These are phyloP conservation scores for Fusarium falciforme DNA, from an alignment of 2,329 filamentous ascomycete genomes.

Conservation along the genomic window DNA sequence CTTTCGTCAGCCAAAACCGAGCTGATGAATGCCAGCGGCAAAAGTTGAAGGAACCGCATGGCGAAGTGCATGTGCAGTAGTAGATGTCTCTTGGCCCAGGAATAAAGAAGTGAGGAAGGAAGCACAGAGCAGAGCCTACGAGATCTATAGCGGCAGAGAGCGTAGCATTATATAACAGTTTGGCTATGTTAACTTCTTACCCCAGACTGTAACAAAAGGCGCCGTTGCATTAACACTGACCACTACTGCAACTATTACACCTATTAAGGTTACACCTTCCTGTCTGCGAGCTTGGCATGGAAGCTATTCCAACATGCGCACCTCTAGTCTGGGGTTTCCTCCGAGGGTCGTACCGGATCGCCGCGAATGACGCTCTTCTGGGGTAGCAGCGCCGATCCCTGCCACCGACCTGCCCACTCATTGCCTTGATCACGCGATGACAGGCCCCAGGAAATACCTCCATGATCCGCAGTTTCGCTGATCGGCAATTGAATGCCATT, in stretches of 20 bases:
- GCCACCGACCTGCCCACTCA: not conserved
- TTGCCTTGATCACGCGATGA: not conserved
- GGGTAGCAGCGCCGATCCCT: conserved; percentile 18
- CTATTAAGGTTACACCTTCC: not conserved
- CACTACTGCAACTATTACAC: not conserved
- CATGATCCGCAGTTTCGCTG: conserved; percentile 15
- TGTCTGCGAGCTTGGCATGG: not conserved
- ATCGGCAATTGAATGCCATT: conserved; percentile 3
- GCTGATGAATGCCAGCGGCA: conserved; percentile 9
- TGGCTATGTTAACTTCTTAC: not conserved
- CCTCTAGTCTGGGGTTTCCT: not conserved
- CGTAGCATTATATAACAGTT: not conserved
- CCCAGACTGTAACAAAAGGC: not conserved
- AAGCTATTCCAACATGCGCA: not conserved
- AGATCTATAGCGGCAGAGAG: not conserved
- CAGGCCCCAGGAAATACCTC: not conserved
- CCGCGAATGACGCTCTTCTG: conserved; percentile 1
- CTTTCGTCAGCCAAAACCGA: not conserved
- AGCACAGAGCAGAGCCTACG: not conserved
- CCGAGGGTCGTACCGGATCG: conserved; percentile 8
- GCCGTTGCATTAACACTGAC: not conserved
- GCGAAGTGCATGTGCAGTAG: not conserved
- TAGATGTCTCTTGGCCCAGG: not conserved
- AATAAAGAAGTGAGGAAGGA: not conserved
- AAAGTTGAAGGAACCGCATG: not conserved